Percentiles rank a stretch among this genome's conserved stretches.
phyloP scores from a whole-genome alignment of 2,329 filamentous ascomycete species.

The Pseudocercospora musae region DNA sequence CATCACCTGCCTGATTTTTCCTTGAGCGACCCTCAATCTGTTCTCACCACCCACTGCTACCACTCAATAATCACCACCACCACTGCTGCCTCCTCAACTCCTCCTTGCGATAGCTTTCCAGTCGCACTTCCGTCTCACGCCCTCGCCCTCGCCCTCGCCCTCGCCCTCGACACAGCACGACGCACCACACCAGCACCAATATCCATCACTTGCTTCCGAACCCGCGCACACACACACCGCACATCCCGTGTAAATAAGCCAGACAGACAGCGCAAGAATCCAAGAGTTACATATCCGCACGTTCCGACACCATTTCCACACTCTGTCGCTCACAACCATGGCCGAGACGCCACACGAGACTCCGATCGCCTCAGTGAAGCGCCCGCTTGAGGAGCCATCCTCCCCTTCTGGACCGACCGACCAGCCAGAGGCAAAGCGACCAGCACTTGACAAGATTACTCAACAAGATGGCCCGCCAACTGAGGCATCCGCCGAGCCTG shows the following conservation, averaged over 20 bases:
- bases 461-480: slow-evolving; percentile 55
- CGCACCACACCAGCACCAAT: not conserved
- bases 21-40: slow-evolving; percentile 1
- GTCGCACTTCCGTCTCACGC: not conserved
- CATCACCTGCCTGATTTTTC: slow-evolving; percentile 1
- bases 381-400: slow-evolving; percentile 93
- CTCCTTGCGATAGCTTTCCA: not conserved
- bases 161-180: slow-evolving; percentile 2
- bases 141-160: too few relatives aligned
- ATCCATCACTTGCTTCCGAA: slow-evolving; percentile 4
- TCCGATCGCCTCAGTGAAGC: slow-evolving; percentile 70
- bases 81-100: not conserved
- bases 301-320: not conserved
- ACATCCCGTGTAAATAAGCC: slow-evolving; percentile 4
- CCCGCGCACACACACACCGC: slow-evolving; percentile 4
- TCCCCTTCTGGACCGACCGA: slow-evolving; percentile 88
- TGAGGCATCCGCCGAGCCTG: slow-evolving; percentile 26
- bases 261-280: not conserved
- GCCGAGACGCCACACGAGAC: slow-evolving; percentile 41
- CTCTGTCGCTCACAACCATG: slow-evolving; percentile 20
- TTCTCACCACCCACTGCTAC: not conserved
- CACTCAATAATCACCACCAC: not conserved
- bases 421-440: slow-evolving; percentile 95
- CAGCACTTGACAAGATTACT: slow-evolving; percentile 86
- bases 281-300: not conserved